Percentiles rank a stretch among this genome's conserved stretches.
Evolutionary conservation across 352 stramenopile genomes (phyloP).

Genomic region (Vaucheria bursata): DNA sequence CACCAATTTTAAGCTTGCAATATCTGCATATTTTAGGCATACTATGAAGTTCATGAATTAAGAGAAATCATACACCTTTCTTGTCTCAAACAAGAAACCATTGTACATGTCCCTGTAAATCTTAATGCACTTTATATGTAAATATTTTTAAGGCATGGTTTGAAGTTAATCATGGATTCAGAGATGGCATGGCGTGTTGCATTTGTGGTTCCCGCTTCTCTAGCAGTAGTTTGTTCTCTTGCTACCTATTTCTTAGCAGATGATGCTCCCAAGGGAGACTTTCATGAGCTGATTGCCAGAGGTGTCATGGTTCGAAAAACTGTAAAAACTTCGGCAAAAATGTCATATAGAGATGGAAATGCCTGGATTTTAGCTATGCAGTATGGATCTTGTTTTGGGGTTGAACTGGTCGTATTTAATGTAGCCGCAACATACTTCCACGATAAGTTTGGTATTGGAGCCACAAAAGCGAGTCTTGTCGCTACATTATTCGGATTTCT

Average conservation of each 20-base stretch:
- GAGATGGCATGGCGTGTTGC: slow-evolving; percentile 80
- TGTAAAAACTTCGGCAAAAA: slow-evolving; percentile 47
- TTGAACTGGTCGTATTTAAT: slow-evolving; percentile 53
- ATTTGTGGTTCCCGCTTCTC: slow-evolving; percentile 70
- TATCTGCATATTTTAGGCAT: no score
- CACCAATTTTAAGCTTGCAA: no score
- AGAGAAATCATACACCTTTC: no score
- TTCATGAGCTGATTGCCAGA: slow-evolving; percentile 69
- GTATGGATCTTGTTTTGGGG: slow-evolving; percentile 74
- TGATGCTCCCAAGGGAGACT: slow-evolving; percentile 80
- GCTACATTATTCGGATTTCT: neutral
- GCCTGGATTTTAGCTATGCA: slow-evolving; percentile 73
- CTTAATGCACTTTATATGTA: slow-evolving; percentile 63
- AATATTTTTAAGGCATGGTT: slow-evolving; percentile 56
- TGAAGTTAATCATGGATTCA: slow-evolving; percentile 48
- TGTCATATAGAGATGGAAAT: neutral
- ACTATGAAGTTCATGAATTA: no score
- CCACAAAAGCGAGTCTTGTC: neutral
- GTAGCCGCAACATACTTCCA: slow-evolving; percentile 14
- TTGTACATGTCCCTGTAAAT: slow-evolving; percentile 48
- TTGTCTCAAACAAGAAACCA: no score
- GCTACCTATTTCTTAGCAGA: slow-evolving; percentile 67
- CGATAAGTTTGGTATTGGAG: slow-evolving; percentile 9
- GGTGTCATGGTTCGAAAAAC: slow-evolving; percentile 54
- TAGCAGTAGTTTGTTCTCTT: slow-evolving; percentile 67